Percentiles rank a stretch among this genome's conserved stretches.
phyloP scores from a whole-genome alignment of 2,329 filamentous ascomycete genomes.

The Conoideocrella luteorostrata region DNA sequence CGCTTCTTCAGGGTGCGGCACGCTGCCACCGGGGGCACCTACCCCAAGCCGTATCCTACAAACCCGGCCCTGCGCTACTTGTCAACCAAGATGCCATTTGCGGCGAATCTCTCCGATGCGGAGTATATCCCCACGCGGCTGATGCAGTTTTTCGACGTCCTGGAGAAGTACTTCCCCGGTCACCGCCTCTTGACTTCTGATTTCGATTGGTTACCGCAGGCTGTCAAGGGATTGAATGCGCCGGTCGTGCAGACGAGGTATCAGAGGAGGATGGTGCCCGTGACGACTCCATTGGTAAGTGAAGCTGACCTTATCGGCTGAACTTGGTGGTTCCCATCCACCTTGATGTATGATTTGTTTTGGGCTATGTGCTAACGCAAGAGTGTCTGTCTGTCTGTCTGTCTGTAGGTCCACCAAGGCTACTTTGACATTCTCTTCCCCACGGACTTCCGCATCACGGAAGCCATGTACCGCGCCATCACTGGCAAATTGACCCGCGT shows the following conservation, averaged over 20 bases:
- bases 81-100: constrained; percentile 59
- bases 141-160: constrained; percentile 94
- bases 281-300: constrained; percentile 85
- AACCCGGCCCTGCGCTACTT: constrained; percentile 54
- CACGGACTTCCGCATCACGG: constrained; percentile 85
- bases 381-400: too few species aligned
- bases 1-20: constrained; percentile 82
- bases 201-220: constrained; percentile 79
- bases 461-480: constrained; percentile 85
- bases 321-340: too few species aligned
- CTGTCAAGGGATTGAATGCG: constrained; percentile 77
- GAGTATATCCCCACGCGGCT: constrained; percentile 93
- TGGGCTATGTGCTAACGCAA: too few species aligned
- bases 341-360: too few species aligned
- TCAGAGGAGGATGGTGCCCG: constrained; percentile 77
- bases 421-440: constrained; percentile 99
- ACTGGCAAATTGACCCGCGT: constrained; percentile 88
- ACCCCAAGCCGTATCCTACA: constrained; percentile 54
- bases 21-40: constrained; percentile 60
- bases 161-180: constrained; percentile 81
- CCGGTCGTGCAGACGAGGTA: constrained; percentile 96
- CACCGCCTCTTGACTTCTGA: constrained; percentile 87
- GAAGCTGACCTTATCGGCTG: too few species aligned
- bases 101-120: constrained; percentile 68
- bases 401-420: constrained; percentile 94